A percentile compares a stretch with the other conserved stretches of the same genome.
Conservation (phyloP, 768 basidiomycete species). For the Mycena galericulata region DNA sequence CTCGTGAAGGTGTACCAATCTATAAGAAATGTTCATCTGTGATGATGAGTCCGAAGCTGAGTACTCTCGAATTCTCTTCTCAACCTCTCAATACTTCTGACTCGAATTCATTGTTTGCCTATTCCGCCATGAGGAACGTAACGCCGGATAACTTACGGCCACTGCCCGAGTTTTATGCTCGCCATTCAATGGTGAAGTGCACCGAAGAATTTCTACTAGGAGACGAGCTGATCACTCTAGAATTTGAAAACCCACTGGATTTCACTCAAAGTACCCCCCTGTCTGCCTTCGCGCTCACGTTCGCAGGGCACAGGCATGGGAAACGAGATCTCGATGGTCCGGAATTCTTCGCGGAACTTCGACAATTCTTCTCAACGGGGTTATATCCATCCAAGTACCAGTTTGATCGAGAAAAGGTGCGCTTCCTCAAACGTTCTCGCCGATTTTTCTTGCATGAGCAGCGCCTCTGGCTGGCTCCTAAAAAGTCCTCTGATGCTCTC, state of each 20-base stretch:
- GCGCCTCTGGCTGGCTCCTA: conserved; percentile 34
- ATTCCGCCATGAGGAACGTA: not conserved
- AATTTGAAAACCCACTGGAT: not conserved
- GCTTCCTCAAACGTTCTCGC: conserved; percentile 15
- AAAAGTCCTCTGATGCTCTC: conserved; percentile 4
- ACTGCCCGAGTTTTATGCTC: not conserved
- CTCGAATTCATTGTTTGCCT: not conserved
- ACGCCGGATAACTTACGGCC: not conserved
- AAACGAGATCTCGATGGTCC: conserved; percentile 25
- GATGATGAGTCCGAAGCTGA: not conserved
- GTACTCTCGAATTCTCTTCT: not conserved
- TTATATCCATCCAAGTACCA: conserved; percentile 11
- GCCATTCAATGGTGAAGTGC: not conserved
- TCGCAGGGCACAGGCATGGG: conserved; percentile 12
- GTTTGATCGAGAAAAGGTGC: conserved; percentile 5
- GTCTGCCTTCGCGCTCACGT: not conserved
- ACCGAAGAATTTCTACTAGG: not conserved
- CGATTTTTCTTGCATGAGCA: conserved; percentile 37
- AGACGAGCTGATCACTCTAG: conserved; percentile 4
- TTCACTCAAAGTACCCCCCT: conserved; percentile 16
- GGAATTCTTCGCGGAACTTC: conserved; percentile 32
- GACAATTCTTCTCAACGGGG: conserved; percentile 23
- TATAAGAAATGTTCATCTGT: not conserved
- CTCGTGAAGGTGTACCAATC: not conserved
- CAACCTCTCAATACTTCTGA: not conserved